Evolutionary conservation across 202 grass and related monocot species (phyloP).

Genomic region (Panicum virgatum): DNA sequence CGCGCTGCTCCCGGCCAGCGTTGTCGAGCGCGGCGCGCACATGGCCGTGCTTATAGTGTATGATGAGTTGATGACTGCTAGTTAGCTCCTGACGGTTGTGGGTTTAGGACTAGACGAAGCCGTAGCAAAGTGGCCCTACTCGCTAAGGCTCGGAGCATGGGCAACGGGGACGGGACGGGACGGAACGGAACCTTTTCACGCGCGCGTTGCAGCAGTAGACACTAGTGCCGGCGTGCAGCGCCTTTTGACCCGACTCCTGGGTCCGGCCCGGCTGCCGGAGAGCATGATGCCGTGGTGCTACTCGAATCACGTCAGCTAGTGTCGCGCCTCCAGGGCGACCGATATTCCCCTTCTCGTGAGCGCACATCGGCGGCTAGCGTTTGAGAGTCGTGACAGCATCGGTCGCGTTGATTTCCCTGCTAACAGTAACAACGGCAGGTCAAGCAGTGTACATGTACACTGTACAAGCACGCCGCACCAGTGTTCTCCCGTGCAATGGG

Average conservation of each 20-base stretch:
- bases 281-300: background rate
- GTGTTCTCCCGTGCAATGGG: no score
- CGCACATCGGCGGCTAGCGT: no score
- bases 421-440: background rate
- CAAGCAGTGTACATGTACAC: no score
- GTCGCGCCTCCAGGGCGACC: background rate
- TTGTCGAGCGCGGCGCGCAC: constrained; percentile 10
- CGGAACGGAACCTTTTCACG: constrained; percentile 8
- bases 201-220: no score
- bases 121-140: background rate
- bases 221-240: no score
- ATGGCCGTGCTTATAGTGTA: background rate
- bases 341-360: background rate
- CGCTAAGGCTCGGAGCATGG: background rate
- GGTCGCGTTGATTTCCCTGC: background rate
- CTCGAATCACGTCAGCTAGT: background rate
- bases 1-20: background rate
- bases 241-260: constrained; percentile 15
- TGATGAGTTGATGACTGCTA: background rate
- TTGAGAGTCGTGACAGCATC: background rate
- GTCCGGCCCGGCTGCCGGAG: background rate
- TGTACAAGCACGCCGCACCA: no score
- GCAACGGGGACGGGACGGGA: background rate
- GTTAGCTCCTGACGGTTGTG: background rate
- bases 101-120: background rate